Percentiles rank a stretch among this genome's conserved stretches.
Evolutionary conservation across 805 yeast genomes (phyloP).

Genomic region (Zygosaccharomyces bailii): DNA sequence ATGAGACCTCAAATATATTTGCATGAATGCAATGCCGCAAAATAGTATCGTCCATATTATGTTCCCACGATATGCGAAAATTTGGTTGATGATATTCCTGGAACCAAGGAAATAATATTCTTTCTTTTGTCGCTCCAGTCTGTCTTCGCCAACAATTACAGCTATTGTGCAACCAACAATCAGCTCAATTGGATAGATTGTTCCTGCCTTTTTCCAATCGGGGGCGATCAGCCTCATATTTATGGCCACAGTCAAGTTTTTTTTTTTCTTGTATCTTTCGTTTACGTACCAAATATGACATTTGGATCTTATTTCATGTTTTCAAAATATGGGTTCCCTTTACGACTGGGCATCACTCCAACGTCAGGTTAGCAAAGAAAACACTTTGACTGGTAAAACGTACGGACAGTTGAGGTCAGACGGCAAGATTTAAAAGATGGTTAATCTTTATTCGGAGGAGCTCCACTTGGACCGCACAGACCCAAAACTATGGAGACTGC

Average conservation of each 20-base stretch:
- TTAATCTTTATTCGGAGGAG: constrained; percentile 57
- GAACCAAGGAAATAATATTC: constrained; percentile 28
- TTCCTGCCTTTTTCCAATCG: constrained; percentile 7
- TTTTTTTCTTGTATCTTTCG: background rate
- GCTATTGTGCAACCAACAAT: constrained; percentile 22
- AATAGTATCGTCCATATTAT: constrained; percentile 30
- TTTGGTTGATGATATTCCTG: constrained; percentile 29
- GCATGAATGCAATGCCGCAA: constrained; percentile 20
- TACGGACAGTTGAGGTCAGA: too few species aligned
- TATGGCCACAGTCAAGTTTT: background rate
- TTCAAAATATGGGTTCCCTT: background rate
- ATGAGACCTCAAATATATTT: constrained; percentile 15
- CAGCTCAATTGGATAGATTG: constrained; percentile 21
- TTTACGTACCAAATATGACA: background rate
- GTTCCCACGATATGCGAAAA: constrained; percentile 40
- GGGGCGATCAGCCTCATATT: constrained; percentile 3
- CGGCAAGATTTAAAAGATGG: too few species aligned
- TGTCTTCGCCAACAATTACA: constrained; percentile 17
- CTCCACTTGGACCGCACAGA: constrained; percentile 70
- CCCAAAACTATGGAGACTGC: constrained; percentile 66
- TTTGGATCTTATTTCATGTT: background rate
- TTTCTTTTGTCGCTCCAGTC: constrained; percentile 19
- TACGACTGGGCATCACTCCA: too few species aligned
- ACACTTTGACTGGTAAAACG: background rate
- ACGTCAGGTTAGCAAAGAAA: too few species aligned